These are phyloP conservation scores for Aristolochia contorta DNA, from an alignment of 164 flowering plant genomes.

Conservation along the genomic window DNA sequence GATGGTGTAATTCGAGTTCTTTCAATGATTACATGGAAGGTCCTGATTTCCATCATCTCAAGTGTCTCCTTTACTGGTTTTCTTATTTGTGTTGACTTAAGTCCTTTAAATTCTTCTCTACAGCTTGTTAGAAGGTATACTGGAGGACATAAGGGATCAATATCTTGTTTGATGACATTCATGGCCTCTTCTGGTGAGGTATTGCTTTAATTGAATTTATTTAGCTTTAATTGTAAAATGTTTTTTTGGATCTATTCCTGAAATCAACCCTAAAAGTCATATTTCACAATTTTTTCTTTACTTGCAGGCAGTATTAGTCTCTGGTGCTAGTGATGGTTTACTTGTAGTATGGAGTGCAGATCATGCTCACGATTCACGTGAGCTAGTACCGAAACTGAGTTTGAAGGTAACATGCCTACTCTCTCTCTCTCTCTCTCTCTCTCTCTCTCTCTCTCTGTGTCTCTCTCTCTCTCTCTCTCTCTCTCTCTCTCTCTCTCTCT, in stretches of 20 bases:
- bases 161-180: conserved; percentile 90
- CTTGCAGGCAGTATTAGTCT: conserved; percentile 78
- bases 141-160: conserved; percentile 96
- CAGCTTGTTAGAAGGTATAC: conserved; percentile 97
- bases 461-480: no score
- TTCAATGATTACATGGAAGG: conserved; percentile 99
- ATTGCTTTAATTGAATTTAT: no score
- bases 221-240: no score
- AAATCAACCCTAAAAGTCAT: neutral
- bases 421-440: no score
- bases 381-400: conserved; percentile 94
- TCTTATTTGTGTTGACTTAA: neutral
- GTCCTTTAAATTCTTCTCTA: conserved; percentile 6
- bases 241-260: no score
- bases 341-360: conserved; percentile 97
- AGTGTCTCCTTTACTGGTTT: conserved; percentile 1
- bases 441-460: no score
- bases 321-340: conserved; percentile 95
- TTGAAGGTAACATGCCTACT: conserved; percentile 43
- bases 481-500: no score
- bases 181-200: conserved; percentile 98
- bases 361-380: conserved; percentile 91
- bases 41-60: conserved; percentile 17
- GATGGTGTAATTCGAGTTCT: conserved; percentile 97
- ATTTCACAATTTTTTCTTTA: neutral